Base-by-base conservation (phyloP, 148 eudicot species). In the Rhododendron griersonianum region DNA sequence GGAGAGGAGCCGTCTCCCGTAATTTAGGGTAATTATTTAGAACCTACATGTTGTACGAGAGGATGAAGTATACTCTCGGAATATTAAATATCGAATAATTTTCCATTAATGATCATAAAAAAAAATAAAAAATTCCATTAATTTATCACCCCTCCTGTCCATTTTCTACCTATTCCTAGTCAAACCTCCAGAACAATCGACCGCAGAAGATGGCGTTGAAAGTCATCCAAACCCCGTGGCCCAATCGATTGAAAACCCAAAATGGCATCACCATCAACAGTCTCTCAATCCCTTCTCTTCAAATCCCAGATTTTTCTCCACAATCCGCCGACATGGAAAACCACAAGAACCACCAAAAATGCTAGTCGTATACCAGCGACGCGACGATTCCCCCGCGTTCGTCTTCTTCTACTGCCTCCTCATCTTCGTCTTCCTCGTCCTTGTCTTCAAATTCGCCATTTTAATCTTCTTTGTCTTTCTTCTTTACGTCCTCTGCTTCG, bases 401-500 rank as follows among this genome's bases (percentile, higher is more conserved):
- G 73, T 90, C 85, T 78, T 89, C 45, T 84, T 89, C 47, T 89
- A 85, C 87, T 88, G 44, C 78, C 88, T 88, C 71, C 65, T 91
- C 55, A 59, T 91, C 88, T 82, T 91, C 48, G 41, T 88, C 21
- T 63, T 86, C 79, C 65, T 86, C 53, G 47, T 92, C 76, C 50
- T 90, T 21, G 67, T 93, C 84, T 89, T 90, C 81, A 79, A 86
- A n/a, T 77, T 86, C 83, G 87, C 88, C 69, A 44, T 92, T 6
- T 48, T 85, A 9, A 25, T 91, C 45, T 88, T 89, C 63, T 88
- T 90, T 82, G 76, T 93, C 55, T 47, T 90, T 45, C 86, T 92
- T 80, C 89, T 91, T n/a, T 88, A 86, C 86, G 48, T 91, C 88
- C 89, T 90, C 23, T 86, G 90, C 86, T 87, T 91, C 85, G 90